Conservation (phyloP, 176 grass and related monocot species). For the Phyllostachys edulis region DNA sequence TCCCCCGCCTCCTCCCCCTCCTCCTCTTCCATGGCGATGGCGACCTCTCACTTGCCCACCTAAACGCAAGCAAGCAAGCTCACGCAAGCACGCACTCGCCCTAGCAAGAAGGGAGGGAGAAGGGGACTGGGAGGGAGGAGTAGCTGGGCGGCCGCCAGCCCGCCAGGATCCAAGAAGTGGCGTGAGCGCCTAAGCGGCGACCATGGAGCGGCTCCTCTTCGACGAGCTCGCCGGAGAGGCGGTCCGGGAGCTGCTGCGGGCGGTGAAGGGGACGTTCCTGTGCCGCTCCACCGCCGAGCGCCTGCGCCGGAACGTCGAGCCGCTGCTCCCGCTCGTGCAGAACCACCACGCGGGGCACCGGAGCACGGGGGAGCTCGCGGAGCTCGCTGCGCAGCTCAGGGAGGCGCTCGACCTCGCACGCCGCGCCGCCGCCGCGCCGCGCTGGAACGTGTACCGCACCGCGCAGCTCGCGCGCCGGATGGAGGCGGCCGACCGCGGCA, state of each 20-base stretch:
- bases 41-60: conserved; percentile 40
- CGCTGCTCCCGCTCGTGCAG: conserved; percentile 80
- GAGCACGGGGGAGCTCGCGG: conserved; percentile 49
- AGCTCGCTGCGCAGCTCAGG: conserved; percentile 63
- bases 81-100: conserved; percentile 7
- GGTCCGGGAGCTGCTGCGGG: conserved; percentile 59
- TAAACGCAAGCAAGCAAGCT: conserved; percentile 3
- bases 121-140: neutral
- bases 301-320: conserved; percentile 79
- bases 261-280: conserved; percentile 52
- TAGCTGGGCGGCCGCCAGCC: neutral
- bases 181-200: neutral
- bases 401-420: conserved; percentile 83
- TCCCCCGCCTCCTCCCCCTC: neutral
- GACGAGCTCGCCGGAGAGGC: conserved; percentile 62
- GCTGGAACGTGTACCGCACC: conserved; percentile 96
- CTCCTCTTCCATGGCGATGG: conserved; percentile 24
- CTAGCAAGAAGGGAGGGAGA: neutral
- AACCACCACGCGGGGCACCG: conserved; percentile 22
- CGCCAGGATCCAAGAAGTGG: neutral
- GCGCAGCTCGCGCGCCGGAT: conserved; percentile 77
- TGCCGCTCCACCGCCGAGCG: conserved; percentile 80
- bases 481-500: conserved; percentile 77
- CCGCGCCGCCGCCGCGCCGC: conserved; percentile 53
- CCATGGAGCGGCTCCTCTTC: conserved; percentile 39